Conservation (phyloP, 2,329 filamentous ascomycete species). For the Leptographium lundbergii region DNA sequence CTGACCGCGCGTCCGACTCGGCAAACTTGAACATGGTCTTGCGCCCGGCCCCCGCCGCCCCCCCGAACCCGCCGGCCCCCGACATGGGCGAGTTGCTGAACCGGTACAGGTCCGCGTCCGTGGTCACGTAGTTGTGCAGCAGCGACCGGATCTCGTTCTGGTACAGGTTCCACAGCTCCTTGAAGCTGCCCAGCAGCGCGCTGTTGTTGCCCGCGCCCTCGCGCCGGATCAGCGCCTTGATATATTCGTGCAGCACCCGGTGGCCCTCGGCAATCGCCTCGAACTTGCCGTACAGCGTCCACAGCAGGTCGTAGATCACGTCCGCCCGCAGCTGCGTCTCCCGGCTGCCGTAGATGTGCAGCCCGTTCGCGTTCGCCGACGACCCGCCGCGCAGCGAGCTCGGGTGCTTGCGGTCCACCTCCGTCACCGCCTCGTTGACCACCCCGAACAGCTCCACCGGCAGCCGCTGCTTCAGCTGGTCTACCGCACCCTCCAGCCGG, state of each 20-base stretch:
- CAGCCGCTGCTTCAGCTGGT: constrained; percentile 82
- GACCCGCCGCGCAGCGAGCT: constrained; percentile 42
- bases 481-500: constrained; percentile 71
- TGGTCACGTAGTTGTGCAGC: constrained; percentile 90
- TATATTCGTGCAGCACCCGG: constrained; percentile 82
- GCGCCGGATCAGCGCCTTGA: constrained; percentile 71
- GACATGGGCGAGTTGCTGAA: constrained; percentile 42
- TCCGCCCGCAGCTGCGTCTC: constrained; percentile 68
- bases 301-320: constrained; percentile 82
- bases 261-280: constrained; percentile 95
- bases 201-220: constrained; percentile 56
- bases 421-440: constrained; percentile 87
- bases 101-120: constrained; percentile 66
- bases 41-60: background rate
- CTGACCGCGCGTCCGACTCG: constrained; percentile 69
- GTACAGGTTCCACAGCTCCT: constrained; percentile 93
- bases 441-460: constrained; percentile 90
- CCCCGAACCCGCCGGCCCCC: constrained; percentile 19
- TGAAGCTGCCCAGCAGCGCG: constrained; percentile 73
- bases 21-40: constrained; percentile 67
- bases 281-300: constrained; percentile 90
- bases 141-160: constrained; percentile 95
- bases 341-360: constrained; percentile 52
- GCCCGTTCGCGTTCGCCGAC: constrained; percentile 6
- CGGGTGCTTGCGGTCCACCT: constrained; percentile 89